Percentiles rank a stretch among this genome's conserved stretches.
Conservation (phyloP, 306 rosid species). For the Fragaria iinumae region DNA sequence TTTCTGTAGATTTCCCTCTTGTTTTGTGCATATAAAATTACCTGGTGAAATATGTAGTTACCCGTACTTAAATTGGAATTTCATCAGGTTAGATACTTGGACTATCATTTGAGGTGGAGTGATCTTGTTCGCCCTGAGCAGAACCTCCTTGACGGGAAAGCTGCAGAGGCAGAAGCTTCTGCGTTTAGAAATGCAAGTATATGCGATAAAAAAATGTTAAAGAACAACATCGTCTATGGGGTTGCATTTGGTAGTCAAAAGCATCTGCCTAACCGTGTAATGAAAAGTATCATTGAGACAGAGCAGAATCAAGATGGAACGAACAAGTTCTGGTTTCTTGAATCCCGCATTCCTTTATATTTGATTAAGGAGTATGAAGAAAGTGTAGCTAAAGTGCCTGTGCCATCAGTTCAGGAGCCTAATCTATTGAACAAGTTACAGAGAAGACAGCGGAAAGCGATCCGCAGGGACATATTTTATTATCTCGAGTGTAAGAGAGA, state of each 20-base stretch:
- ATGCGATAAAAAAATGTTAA: slow-evolving; percentile 59
- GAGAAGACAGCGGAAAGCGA: slow-evolving; percentile 44
- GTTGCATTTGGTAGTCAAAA: slow-evolving; percentile 85
- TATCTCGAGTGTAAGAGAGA: slow-evolving; percentile 88
- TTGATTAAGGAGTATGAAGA: slow-evolving; percentile 83
- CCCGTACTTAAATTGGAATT: slow-evolving; percentile 28
- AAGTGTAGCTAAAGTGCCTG: slow-evolving; percentile 29
- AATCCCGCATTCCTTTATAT: slow-evolving; percentile 76
- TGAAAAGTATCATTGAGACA: slow-evolving; percentile 71
- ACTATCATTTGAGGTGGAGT: slow-evolving; percentile 82
- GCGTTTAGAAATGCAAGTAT: slow-evolving; percentile 83
- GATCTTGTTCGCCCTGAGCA: slow-evolving; percentile 94
- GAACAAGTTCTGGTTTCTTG: slow-evolving; percentile 80
- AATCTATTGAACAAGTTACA: slow-evolving; percentile 41
- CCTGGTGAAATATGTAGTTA: slow-evolving; percentile 23
- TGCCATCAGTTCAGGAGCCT: slow-evolving; percentile 40
- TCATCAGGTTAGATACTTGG: slow-evolving; percentile 88
- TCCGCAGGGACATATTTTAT: slow-evolving; percentile 59
- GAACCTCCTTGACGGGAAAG: slow-evolving; percentile 72
- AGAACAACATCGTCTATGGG: slow-evolving; percentile 56
- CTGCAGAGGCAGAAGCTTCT: slow-evolving; percentile 86
- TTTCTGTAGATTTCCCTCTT: slow-evolving; percentile 6
- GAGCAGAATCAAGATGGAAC: slow-evolving; percentile 60
- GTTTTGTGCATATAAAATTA: slow-evolving; percentile 23
- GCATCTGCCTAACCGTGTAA: slow-evolving; percentile 89